Evolutionary conservation across 306 rosid species (phyloP), one percentile per base, ranked within the genome.

Genomic region (Trifolium pratense): DNA sequence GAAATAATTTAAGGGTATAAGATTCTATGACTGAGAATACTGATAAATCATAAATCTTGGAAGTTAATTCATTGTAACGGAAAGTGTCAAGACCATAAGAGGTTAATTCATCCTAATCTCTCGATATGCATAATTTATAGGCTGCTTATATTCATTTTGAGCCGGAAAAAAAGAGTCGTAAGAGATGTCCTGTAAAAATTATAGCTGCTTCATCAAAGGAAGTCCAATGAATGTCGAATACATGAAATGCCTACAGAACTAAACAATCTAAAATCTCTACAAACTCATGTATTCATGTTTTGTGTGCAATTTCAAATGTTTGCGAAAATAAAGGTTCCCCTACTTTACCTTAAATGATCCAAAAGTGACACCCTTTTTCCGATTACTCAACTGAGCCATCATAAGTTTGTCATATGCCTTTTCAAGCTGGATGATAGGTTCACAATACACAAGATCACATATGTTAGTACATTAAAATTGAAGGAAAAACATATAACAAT

Each of bases 301-400:
- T 75, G 31, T 56, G 60, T 13, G 43, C 29, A 52, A 78, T 63
- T 75, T 70, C 58, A 26, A 76, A 60, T 26, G 71, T 57, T 23
- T 63, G 32, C 3, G 77, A 56, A 66, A 72, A 69, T 53, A 34
- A 86, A 3, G 31, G 46, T 17, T 72, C 11, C 31, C 12, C 25
- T 31, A 63, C 56, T 25, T 71, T 87, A 89, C 99, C 99, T 94
- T 82, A 79, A 91, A 80, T 66, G 90, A 79, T 64, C 97, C 99
- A 89, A 86, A 88, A 39, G 92, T 88, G 76, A 94, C 85, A 23
- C 99, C 99, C 78, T 89, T 94, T 83, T 94, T 94, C 86, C 99
- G 89, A 84, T 87, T 89, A 31, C 81, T 78, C 76, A 94, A 82
- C 71, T 94, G 99, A 68, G 97, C 83, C 99, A 94, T 94, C 99